Evolutionary conservation across 1,284 basidiomycete species (phyloP), one percentile per base, ranked within the genome.

Genomic region (Ustilago sp.): DNA sequence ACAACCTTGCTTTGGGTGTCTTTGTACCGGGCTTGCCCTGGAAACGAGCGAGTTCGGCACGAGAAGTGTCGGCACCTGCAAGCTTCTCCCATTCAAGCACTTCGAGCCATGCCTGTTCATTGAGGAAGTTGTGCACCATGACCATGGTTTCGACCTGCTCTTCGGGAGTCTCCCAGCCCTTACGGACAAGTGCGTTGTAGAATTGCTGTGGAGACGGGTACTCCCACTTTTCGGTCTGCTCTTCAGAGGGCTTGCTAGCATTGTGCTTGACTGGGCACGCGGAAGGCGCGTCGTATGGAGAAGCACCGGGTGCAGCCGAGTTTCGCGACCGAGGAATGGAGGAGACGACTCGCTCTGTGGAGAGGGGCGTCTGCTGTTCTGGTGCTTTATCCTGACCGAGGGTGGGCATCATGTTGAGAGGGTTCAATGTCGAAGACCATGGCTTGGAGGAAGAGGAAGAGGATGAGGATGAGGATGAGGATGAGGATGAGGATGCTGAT

Each of bases 151-250:
- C 95, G 47, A 99, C 91, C 86, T 94, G 92, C 84, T 98, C 94
- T 87, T 97, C 95, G 0, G 95, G 94, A 4, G 97, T 97, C 87
- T 97, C 95, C 94, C 93, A 95, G 1, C 97, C 97, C 86, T 99
- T 99, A 77, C 95, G 89, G 15, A 94, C 93, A 8, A 99, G 90
- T 0, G 97, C 97, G 86, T 98, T 98, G 87, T 99, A 96, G 86
- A 99, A 99, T 86, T 99, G 96, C 87, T 99, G 95, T 2, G 96
- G 94, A 6, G 93, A 95, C 1, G 97, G 97, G 87, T 99, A 99
- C 84, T 98, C 95, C 97, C 97, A 99, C 55, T 88, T 87, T 13
- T 84, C 85, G 17, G 86, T 61, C 45, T 73, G 83, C 23, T 83
- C 62, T 62, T 76, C 60, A n/a, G 63, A 58, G 13, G 58, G 62